Evolutionary conservation across 1,139 yeast genomes (phyloP).

Genomic region (Arxiozyma heterogenica): DNA sequence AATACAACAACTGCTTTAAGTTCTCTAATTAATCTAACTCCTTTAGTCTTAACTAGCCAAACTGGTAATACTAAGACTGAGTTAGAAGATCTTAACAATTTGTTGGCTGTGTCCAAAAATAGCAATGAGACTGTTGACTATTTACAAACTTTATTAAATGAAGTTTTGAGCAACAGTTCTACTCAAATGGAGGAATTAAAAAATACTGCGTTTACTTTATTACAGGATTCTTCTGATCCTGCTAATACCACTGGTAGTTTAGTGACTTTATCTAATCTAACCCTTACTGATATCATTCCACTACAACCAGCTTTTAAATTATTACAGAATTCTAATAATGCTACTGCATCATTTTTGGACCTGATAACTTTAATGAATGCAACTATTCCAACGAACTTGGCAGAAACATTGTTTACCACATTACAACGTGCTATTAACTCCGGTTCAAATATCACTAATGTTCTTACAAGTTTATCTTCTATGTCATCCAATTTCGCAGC

Average conservation of each 20-base stretch:
- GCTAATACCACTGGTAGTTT: slow-evolving; percentile 22
- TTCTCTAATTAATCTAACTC: slow-evolving; percentile 22
- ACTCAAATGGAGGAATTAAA: slow-evolving; percentile 13
- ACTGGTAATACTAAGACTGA: slow-evolving; percentile 15
- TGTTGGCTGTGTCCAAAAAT: slow-evolving; percentile 22
- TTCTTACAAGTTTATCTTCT: slow-evolving; percentile 5
- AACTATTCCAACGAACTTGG: slow-evolving; percentile 20
- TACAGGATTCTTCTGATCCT: slow-evolving; percentile 24
- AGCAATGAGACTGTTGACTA: slow-evolving; percentile 19
- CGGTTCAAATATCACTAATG: not conserved
- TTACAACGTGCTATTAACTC: slow-evolving; percentile 3
- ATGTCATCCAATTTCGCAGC: slow-evolving; percentile 5
- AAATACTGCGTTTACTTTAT: slow-evolving; percentile 17
- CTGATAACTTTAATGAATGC: slow-evolving; percentile 24
- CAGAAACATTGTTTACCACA: slow-evolving; percentile 15
- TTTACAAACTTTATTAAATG: slow-evolving; percentile 16
- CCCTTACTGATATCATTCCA: slow-evolving; percentile 19
- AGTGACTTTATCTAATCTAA: slow-evolving; percentile 15
- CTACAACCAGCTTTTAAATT: slow-evolving; percentile 23
- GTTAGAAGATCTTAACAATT: slow-evolving; percentile 17
- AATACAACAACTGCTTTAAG: slow-evolving; percentile 19
- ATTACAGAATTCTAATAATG: slow-evolving; percentile 22
- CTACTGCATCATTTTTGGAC: slow-evolving; percentile 24
- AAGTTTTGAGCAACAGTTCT: slow-evolving; percentile 16
- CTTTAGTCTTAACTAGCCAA: slow-evolving; percentile 20